Conservation (phyloP, 2,329 filamentous ascomycete genomes). For the Penicillium janthinellum region DNA sequence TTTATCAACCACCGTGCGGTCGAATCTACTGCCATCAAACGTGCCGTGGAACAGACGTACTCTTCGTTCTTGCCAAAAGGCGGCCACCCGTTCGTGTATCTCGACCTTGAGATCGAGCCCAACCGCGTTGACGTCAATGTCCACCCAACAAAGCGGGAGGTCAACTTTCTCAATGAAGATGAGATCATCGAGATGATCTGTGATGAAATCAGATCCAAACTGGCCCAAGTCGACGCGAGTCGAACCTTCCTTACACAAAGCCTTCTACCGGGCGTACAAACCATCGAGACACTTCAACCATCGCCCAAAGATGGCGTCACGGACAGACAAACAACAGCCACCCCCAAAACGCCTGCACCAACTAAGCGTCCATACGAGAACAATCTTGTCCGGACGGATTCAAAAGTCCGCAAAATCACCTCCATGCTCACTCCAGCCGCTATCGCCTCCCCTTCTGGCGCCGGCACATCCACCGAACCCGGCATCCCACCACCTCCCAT, state of each 20-base stretch:
- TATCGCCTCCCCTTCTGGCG: constrained; percentile 28
- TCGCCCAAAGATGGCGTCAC: constrained; percentile 34
- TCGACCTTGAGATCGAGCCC: constrained; percentile 90
- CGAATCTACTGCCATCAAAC: constrained; percentile 84
- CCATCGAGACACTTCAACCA: constrained; percentile 45
- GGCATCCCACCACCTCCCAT: constrained; percentile 35
- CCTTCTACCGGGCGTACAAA: constrained; percentile 68
- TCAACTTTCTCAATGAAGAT: constrained; percentile 96
- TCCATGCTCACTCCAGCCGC: constrained; percentile 76
- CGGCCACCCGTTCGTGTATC: constrained; percentile 89
- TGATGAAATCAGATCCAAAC: constrained; percentile 71
- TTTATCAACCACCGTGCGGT: constrained; percentile 98
- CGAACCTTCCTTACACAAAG: constrained; percentile 94
- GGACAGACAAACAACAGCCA: constrained; percentile 37
- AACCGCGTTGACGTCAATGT: constrained; percentile 94
- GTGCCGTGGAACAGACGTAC: constrained; percentile 89
- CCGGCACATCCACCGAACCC: constrained; percentile 28
- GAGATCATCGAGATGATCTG: constrained; percentile 90
- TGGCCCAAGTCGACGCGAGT: constrained; percentile 88
- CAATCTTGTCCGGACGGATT: constrained; percentile 87
- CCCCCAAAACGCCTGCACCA: constrained; percentile 40
- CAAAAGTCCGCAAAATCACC: constrained; percentile 88
- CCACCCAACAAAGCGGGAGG: constrained; percentile 93
- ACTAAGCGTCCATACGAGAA: constrained; percentile 71
- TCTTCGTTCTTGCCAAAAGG: constrained; percentile 85